Conservation (phyloP, 2,329 filamentous ascomycete genomes). For the Aspergillus fructus region DNA sequence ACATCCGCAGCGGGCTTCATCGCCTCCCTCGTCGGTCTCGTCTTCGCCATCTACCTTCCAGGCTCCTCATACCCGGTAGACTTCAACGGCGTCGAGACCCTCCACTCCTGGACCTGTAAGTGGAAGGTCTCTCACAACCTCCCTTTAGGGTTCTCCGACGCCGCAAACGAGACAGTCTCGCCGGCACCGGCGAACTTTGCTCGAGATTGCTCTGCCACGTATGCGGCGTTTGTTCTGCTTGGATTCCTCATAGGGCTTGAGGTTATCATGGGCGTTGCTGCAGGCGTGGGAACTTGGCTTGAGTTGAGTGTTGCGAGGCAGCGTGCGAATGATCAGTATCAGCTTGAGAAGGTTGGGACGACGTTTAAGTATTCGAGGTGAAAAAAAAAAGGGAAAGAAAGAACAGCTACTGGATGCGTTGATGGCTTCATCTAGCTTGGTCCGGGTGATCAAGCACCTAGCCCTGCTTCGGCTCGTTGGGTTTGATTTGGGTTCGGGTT, state of each 20-base stretch:
- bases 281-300: conserved; percentile 31
- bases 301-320: conserved; percentile 29
- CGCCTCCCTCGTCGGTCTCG: conserved; percentile 32
- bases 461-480: too few species aligned
- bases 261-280: conserved; percentile 32
- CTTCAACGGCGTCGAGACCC: conserved; percentile 35
- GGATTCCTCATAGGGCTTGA: conserved; percentile 36
- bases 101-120: conserved; percentile 45
- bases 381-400: not conserved
- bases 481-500: not conserved
- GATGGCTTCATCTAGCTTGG: not conserved
- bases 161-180: conserved; percentile 14
- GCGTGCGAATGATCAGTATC: conserved; percentile 23
- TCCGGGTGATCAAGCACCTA: not conserved
- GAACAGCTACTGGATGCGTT: not conserved
- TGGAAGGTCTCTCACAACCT: conserved; percentile 28
- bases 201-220: conserved; percentile 38
- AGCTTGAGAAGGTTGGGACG: conserved; percentile 29
- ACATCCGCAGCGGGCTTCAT: conserved; percentile 38
- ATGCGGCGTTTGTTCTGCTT: conserved; percentile 37
- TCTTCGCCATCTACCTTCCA: conserved; percentile 35
- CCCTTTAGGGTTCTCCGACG: conserved; percentile 3
- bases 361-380: conserved; percentile 23
- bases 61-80: conserved; percentile 28
- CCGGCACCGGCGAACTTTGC: conserved; percentile 36